Conservation (phyloP, 2,329 filamentous ascomycete species). For the Chaetomium olivaceum region DNA sequence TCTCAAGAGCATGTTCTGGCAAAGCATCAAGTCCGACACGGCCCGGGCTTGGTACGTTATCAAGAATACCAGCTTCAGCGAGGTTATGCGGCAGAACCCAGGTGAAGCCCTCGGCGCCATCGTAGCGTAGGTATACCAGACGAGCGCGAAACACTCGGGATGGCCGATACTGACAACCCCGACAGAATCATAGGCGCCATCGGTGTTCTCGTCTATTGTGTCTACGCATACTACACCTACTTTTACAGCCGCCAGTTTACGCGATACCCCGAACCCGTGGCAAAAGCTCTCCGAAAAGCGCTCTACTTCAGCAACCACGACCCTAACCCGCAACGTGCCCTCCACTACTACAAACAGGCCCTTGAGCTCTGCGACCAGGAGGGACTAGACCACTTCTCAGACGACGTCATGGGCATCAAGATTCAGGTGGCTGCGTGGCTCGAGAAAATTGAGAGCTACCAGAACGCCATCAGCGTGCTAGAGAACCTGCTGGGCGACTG, state of each 20-base stretch:
- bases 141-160: not conserved
- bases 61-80: constrained; percentile 41
- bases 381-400: constrained; percentile 82
- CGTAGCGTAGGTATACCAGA: constrained; percentile 40
- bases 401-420: constrained; percentile 87
- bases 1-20: constrained; percentile 22
- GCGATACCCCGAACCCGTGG: constrained; percentile 67
- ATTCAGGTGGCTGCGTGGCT: constrained; percentile 78
- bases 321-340: constrained; percentile 71
- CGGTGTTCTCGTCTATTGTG: constrained; percentile 42
- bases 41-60: constrained; percentile 34
- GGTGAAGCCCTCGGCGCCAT: constrained; percentile 47
- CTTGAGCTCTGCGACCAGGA: constrained; percentile 70
- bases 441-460: constrained; percentile 71
- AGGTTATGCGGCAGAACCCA: constrained; percentile 45
- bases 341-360: constrained; percentile 81
- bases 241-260: constrained; percentile 59
- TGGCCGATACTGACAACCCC: constrained; percentile 29
- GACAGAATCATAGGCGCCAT: constrained; percentile 41
- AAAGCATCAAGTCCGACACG: constrained; percentile 19
- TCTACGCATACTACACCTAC: constrained; percentile 53
- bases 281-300: constrained; percentile 76
- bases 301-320: constrained; percentile 82
- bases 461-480: constrained; percentile 72
- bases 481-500: constrained; percentile 75